Percentiles rank a stretch among this genome's conserved stretches.
Evolutionary conservation across 1,284 basidiomycete species (phyloP).

Genomic region (Boletus sp.): DNA sequence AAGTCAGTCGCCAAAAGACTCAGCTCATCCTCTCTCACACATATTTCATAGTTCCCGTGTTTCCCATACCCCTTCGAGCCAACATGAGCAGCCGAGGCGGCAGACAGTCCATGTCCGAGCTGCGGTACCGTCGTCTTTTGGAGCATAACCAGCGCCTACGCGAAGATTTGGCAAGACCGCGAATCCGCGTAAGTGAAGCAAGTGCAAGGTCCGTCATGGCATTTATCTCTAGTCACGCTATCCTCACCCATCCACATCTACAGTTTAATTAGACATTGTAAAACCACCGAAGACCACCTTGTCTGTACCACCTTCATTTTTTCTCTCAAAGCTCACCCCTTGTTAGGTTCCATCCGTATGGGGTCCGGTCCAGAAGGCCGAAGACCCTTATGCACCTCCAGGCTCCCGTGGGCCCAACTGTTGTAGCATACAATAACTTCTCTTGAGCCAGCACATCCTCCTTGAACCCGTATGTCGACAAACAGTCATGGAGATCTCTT

Average conservation of each 20-base stretch:
- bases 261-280: slow-evolving; percentile 90
- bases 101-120: slow-evolving; percentile 91
- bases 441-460: neutral
- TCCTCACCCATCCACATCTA: slow-evolving; percentile 9
- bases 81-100: slow-evolving; percentile 61
- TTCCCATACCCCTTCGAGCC: slow-evolving; percentile 5
- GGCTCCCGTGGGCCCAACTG: slow-evolving; percentile 23
- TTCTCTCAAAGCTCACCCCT: slow-evolving; percentile 9
- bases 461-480: neutral
- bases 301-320: slow-evolving; percentile 16
- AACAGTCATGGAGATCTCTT: neutral
- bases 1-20: slow-evolving; percentile 7
- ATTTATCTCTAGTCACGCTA: slow-evolving; percentile 1
- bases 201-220: slow-evolving; percentile 68
- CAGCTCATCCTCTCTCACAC: slow-evolving; percentile 2
- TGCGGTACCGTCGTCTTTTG: slow-evolving; percentile 88
- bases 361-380: slow-evolving; percentile 81
- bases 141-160: slow-evolving; percentile 92
- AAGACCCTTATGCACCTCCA: slow-evolving; percentile 77
- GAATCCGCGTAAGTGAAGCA: slow-evolving; percentile 89
- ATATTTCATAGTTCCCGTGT: slow-evolving; percentile 4
- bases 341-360: slow-evolving; percentile 83
- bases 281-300: slow-evolving; percentile 77
- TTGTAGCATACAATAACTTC: slow-evolving; percentile 32
- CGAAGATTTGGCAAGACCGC: slow-evolving; percentile 86